A percentile compares a stretch with the other conserved stretches of the same genome.
These are phyloP conservation scores for Erodium trifolium DNA, from an alignment of 441 rosid genomes.

Conservation along the genomic window DNA sequence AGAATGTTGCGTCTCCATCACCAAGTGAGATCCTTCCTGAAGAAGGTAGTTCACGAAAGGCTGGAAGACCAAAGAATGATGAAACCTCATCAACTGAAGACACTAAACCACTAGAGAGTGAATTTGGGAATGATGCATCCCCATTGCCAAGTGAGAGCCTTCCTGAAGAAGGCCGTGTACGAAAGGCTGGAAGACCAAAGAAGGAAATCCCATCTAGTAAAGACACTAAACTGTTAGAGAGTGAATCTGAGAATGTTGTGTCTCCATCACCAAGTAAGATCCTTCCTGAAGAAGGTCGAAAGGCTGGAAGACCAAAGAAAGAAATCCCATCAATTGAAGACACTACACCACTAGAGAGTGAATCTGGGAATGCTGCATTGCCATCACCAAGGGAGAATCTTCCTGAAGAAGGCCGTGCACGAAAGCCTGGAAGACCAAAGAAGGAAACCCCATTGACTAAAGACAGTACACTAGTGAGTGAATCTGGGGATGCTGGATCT, in stretches of 20 bases:
- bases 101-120: slow-evolving; percentile 28
- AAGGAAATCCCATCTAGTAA: slow-evolving; percentile 33
- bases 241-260: slow-evolving; percentile 15
- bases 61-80: slow-evolving; percentile 40
- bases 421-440: slow-evolving; percentile 29
- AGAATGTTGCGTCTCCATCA: background rate
- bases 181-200: slow-evolving; percentile 28
- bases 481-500: too few relatives aligned
- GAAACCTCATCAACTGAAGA: slow-evolving; percentile 36
- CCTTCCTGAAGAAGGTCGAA: slow-evolving; percentile 10
- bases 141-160: slow-evolving; percentile 3
- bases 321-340: slow-evolving; percentile 37
- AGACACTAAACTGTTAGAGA: slow-evolving; percentile 39
- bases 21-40: background rate
- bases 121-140: slow-evolving; percentile 18
- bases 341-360: slow-evolving; percentile 26
- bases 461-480: too few relatives aligned
- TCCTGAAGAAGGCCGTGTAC: slow-evolving; percentile 9
- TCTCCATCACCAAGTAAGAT: slow-evolving; percentile 5
- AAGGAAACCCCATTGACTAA: too few relatives aligned
- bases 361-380: slow-evolving; percentile 15
- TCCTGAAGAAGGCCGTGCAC: slow-evolving; percentile 8
- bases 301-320: slow-evolving; percentile 35
- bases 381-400: slow-evolving; percentile 4
- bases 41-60: slow-evolving; percentile 3